Evolutionary conservation across 2,329 filamentous ascomycete genomes (phyloP).

Genomic region (Hypoxylon sp.): DNA sequence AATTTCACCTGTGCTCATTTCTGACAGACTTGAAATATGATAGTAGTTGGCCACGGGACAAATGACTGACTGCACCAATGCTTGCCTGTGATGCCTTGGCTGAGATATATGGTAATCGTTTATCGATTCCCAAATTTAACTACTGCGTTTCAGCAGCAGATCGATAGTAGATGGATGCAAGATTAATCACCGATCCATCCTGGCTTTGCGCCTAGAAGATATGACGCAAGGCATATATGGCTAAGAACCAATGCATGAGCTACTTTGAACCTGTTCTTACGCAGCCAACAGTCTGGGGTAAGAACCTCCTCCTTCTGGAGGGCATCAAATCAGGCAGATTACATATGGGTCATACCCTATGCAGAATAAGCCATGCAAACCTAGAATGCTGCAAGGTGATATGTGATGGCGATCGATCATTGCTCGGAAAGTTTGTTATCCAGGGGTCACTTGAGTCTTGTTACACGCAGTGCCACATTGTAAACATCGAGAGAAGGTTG

Average conservation of each 20-base stretch:
- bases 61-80: neutral
- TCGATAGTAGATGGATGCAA: neutral
- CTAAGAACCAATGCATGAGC: conserved; percentile 1
- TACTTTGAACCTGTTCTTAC: neutral
- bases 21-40: conserved; percentile 3
- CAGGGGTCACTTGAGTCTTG: conserved; percentile 19
- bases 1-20: neutral
- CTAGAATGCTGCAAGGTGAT: conserved; percentile 23
- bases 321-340: neutral
- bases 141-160: neutral
- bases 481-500: neutral
- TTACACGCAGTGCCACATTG: conserved; percentile 2
- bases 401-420: conserved; percentile 21
- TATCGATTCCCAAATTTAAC: neutral
- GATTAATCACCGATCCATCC: neutral
- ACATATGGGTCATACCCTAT: neutral
- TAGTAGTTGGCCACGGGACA: neutral
- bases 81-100: neutral
- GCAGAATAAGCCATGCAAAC: neutral
- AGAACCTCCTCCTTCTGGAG: neutral
- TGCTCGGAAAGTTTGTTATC: conserved; percentile 7
- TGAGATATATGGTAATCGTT: neutral
- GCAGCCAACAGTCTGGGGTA: neutral
- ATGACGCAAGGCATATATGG: conserved; percentile 1
- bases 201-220: neutral